Evolutionary conservation across 768 basidiomycete species (phyloP).

Genomic region (Tylopilus cervinicoccineus): DNA sequence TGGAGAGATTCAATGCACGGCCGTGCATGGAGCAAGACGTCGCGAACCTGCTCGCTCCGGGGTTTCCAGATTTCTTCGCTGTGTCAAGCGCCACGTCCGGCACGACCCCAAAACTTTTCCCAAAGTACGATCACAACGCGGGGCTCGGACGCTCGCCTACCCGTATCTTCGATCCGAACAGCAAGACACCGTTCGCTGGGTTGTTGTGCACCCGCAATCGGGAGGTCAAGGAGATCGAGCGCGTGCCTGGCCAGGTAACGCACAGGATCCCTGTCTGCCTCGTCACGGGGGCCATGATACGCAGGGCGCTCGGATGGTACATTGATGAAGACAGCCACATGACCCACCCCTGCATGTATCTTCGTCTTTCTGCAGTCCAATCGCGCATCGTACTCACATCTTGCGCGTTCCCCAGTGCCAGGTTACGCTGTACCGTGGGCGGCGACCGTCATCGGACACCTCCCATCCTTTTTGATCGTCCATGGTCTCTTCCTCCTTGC

Average conservation of each 20-base stretch:
- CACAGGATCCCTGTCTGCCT: slow-evolving; percentile 9
- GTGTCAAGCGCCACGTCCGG: slow-evolving; percentile 17
- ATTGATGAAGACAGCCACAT: slow-evolving; percentile 8
- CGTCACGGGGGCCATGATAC: not conserved
- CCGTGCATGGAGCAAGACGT: slow-evolving; percentile 21
- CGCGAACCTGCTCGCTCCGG: slow-evolving; percentile 16
- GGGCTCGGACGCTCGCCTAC: not conserved
- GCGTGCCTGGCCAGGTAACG: slow-evolving; percentile 1
- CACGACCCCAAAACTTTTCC: slow-evolving; percentile 1
- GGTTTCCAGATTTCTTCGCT: slow-evolving; percentile 10
- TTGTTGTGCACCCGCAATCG: not conserved
- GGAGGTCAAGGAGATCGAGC: slow-evolving; percentile 7
- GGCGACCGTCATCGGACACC: slow-evolving; percentile 7
- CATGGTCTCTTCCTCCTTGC: slow-evolving; percentile 20
- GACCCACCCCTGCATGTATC: not conserved
- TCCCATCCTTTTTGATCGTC: slow-evolving; percentile 16
- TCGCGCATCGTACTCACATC: no score
- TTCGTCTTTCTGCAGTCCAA: no score
- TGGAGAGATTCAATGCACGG: slow-evolving; percentile 6
- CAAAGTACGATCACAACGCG: slow-evolving; percentile 8
- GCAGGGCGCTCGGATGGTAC: slow-evolving; percentile 10
- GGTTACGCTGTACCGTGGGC: slow-evolving; percentile 14
- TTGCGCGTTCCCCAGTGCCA: slow-evolving; percentile 1
- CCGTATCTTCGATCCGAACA: not conserved
- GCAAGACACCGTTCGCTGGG: not conserved